phyloP scores from a whole-genome alignment of 1,284 basidiomycete genomes.

The Fistulina hepatica region DNA sequence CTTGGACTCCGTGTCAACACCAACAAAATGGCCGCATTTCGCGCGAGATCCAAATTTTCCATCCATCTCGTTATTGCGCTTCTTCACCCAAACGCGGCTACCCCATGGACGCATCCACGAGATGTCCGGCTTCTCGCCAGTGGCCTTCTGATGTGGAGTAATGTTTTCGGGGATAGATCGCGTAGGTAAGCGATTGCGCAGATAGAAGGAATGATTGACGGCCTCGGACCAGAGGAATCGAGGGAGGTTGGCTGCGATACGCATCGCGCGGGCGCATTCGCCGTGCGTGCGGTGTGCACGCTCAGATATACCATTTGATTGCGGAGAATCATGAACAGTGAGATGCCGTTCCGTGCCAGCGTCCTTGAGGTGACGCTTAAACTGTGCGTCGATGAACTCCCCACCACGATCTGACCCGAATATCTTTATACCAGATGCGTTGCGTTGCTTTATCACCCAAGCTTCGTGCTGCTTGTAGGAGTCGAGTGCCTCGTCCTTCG shows the following conservation, averaged over 20 bases:
- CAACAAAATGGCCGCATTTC: too few species aligned
- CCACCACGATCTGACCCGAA: conserved; percentile 19
- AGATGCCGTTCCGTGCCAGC: conserved; percentile 18
- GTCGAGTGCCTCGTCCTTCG: conserved; percentile 15
- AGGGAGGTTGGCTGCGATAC: neutral
- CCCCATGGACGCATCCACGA: too few species aligned
- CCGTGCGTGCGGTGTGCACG: conserved; percentile 14
- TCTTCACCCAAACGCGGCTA: too few species aligned
- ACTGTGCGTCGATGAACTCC: conserved; percentile 12
- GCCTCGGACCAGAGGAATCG: conserved; percentile 5
- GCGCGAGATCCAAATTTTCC: too few species aligned
- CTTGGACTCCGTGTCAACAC: too few species aligned
- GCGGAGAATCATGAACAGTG: conserved; percentile 23
- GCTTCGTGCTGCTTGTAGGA: conserved; percentile 12
- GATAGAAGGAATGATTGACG: conserved; percentile 1
- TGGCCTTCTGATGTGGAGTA: too few species aligned
- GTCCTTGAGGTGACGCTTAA: conserved; percentile 12
- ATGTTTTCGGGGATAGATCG: too few species aligned
- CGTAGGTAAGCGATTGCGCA: conserved; percentile 7
- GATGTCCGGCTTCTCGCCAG: too few species aligned
- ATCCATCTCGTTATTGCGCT: too few species aligned
- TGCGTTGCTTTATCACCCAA: conserved; percentile 7
- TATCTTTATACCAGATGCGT: conserved; percentile 9
- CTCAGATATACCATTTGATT: conserved; percentile 24
- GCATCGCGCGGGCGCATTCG: conserved; percentile 1